Conservation (phyloP, 495 filamentous ascomycete genomes). For the Xylaria palmicola region DNA sequence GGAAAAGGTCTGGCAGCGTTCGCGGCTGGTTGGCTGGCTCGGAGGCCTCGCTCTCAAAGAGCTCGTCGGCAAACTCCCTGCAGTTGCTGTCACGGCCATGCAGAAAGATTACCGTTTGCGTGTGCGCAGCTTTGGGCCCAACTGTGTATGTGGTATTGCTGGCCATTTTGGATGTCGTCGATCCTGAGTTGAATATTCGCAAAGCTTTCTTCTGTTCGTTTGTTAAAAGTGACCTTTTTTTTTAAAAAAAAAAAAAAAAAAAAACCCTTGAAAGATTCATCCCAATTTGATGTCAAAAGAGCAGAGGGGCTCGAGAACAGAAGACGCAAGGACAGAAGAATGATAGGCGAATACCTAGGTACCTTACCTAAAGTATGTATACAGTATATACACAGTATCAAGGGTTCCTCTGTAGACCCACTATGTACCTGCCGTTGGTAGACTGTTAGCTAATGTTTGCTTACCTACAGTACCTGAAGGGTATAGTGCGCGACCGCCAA, state of each 20-base stretch:
- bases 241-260: too few species aligned
- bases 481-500: background rate
- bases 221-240: too few species aligned
- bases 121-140: constrained; percentile 32
- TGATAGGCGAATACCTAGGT: too few species aligned
- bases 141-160: constrained; percentile 5
- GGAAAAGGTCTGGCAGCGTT: constrained; percentile 30
- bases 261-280: too few species aligned
- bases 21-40: constrained; percentile 33
- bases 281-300: too few species aligned
- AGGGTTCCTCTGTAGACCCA: background rate
- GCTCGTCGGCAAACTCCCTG: constrained; percentile 51
- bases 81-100: constrained; percentile 54
- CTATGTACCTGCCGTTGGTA: background rate
- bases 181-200: constrained; percentile 5
- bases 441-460: too few species aligned
- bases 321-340: too few species aligned
- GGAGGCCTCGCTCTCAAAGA: constrained; percentile 37
- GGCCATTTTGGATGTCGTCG: constrained; percentile 8
- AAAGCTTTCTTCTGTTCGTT: too few species aligned
- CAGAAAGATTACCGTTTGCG: constrained; percentile 55
- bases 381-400: background rate
- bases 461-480: too few species aligned
- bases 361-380: too few species aligned
- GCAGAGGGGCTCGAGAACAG: too few species aligned